These are phyloP conservation scores for Pichia norvegensis DNA, from an alignment of 1,139 yeast genomes.

Conservation along the genomic window DNA sequence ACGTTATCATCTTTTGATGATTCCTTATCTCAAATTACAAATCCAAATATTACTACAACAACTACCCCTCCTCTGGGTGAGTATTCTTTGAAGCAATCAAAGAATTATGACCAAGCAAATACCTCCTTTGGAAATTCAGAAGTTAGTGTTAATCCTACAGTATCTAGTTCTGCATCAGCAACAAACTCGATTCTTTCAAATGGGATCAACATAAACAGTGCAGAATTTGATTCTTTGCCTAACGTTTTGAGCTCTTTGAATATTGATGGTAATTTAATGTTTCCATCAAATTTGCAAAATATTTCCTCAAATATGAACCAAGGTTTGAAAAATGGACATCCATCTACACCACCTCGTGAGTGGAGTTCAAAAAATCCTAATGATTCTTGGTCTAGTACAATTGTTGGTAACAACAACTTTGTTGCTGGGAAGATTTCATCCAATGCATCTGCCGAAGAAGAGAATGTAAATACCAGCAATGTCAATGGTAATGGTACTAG, in stretches of 20 bases:
- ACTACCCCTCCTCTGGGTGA: conserved; percentile 28
- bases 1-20: conserved; percentile 28
- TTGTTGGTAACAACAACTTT: conserved; percentile 3
- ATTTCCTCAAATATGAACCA: conserved; percentile 13
- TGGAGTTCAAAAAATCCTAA: conserved; percentile 10
- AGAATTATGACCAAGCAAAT: conserved; percentile 1
- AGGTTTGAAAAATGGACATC: conserved; percentile 20
- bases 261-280: conserved; percentile 20
- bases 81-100: conserved; percentile 3
- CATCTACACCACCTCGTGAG: conserved; percentile 25
- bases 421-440: conserved; percentile 15
- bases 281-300: conserved; percentile 22
- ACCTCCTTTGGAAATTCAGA: neutral
- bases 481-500: conserved; percentile 1
- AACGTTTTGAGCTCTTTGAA: conserved; percentile 25
- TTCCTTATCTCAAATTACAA: conserved; percentile 17
- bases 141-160: neutral
- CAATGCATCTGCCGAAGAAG: conserved; percentile 13
- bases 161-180: neutral
- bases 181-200: conserved; percentile 5
- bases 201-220: conserved; percentile 2
- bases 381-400: conserved; percentile 7
- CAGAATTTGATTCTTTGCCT: conserved; percentile 24
- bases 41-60: conserved; percentile 21
- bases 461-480: conserved; percentile 11